phyloP scores from a whole-genome alignment of 1,139 yeast genomes.

The Blastobotrys illinoisensis region DNA sequence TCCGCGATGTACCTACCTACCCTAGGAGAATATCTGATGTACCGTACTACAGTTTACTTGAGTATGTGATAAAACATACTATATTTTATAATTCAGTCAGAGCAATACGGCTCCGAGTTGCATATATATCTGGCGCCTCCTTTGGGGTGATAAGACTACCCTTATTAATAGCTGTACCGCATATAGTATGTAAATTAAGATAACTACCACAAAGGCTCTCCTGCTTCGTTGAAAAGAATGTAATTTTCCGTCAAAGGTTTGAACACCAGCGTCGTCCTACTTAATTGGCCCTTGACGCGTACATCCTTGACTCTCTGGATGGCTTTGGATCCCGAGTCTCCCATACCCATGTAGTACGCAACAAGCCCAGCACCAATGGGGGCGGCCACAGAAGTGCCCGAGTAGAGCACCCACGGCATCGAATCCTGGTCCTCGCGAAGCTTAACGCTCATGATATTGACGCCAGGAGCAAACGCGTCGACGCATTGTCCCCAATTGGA shows the following conservation, averaged over 20 bases:
- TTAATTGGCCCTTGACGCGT: slow-evolving; percentile 25
- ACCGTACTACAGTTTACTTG: not conserved
- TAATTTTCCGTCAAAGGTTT: slow-evolving; percentile 38
- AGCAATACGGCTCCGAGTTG: too few relatives aligned
- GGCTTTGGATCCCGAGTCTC: slow-evolving; percentile 43
- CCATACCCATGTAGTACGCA: slow-evolving; percentile 59
- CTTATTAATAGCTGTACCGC: too few relatives aligned
- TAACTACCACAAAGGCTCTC: slow-evolving; percentile 35
- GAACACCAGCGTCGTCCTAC: slow-evolving; percentile 26
- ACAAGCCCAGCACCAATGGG: slow-evolving; percentile 74
- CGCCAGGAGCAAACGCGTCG: slow-evolving; percentile 79
- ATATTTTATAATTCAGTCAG: too few relatives aligned
- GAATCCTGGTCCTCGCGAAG: slow-evolving; percentile 14
- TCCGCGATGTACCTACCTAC: not conserved
- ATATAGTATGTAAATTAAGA: not conserved
- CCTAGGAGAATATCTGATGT: not conserved
- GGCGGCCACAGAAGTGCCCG: slow-evolving; percentile 89
- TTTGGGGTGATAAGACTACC: too few relatives aligned
- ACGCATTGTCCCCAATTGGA: slow-evolving; percentile 90
- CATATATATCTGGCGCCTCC: too few relatives aligned
- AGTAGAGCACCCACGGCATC: slow-evolving; percentile 31
- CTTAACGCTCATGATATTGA: slow-evolving; percentile 47
- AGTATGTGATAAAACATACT: not conserved
- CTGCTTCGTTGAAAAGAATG: slow-evolving; percentile 38
- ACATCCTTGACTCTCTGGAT: slow-evolving; percentile 30